Conservation (phyloP, 768 basidiomycete species). For the Suillus lakei region DNA sequence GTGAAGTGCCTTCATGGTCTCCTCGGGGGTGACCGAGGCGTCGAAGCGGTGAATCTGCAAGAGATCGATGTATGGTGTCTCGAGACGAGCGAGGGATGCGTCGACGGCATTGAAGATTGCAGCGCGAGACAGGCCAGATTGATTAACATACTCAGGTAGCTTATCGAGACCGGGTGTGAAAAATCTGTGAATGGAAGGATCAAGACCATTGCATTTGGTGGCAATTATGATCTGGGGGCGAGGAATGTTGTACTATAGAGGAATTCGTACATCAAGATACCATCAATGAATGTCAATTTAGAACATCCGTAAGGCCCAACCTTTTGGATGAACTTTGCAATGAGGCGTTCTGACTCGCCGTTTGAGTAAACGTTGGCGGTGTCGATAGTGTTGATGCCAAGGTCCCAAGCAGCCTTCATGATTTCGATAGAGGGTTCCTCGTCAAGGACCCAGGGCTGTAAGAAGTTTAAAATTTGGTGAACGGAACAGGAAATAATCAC, state of each 20-base stretch:
- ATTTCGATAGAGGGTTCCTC: slow-evolving; percentile 35
- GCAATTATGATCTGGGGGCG: slow-evolving; percentile 37
- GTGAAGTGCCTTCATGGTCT: slow-evolving; percentile 55
- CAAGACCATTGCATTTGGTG: slow-evolving; percentile 28
- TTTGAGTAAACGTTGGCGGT: slow-evolving; percentile 42
- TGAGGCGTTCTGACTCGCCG: slow-evolving; percentile 41
- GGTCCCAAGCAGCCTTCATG: too few relatives aligned
- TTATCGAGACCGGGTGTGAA: slow-evolving; percentile 8
- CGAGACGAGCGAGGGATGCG: slow-evolving; percentile 39
- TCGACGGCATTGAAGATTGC: slow-evolving; percentile 43
- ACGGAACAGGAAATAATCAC: slow-evolving; percentile 11
- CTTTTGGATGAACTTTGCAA: slow-evolving; percentile 42
- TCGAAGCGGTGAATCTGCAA: slow-evolving; percentile 53
- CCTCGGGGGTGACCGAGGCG: slow-evolving; percentile 38
- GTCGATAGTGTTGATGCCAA: slow-evolving; percentile 45
- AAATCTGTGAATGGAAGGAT: background rate
- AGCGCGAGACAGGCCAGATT: slow-evolving; percentile 37
- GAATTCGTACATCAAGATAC: background rate
- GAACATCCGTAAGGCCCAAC: slow-evolving; percentile 17
- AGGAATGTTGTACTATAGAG: slow-evolving; percentile 36
- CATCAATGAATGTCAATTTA: background rate
- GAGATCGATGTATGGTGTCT: slow-evolving; percentile 42
- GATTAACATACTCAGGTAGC: slow-evolving; percentile 31
- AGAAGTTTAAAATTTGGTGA: background rate
- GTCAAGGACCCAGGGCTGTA: slow-evolving; percentile 29